Evolutionary conservation across 2,329 filamentous ascomycete species (phyloP), one percentile per base, ranked within the genome.

Genomic region (Epichloe bromicola): DNA sequence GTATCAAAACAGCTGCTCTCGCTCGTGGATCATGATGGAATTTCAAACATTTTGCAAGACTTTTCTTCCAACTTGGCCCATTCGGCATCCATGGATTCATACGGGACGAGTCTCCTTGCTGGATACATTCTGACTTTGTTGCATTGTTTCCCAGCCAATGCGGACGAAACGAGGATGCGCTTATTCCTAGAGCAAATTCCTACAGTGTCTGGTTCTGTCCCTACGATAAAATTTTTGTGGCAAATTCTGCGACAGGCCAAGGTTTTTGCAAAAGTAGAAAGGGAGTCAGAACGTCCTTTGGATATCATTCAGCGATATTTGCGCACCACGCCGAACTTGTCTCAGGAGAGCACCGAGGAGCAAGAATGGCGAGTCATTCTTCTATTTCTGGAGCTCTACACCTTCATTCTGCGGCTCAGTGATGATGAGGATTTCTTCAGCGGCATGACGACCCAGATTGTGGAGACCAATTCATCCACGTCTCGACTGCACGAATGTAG

Each of bases 381-480:
- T 0, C 76, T 98, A 0, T 97, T 98, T 62, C 75, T 98, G 5
- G 93, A 98, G 60, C 76, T 98, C 0, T 98, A 96, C 63, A 88
- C 86, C 2, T 97, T 97, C 63, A 81, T 96, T 2, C 72, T 97
- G 12, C 86, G 93, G 58, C 80, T 97, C 36, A 95, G 91, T 64
- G 93, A 98, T 58, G 93, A 98, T 56, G 91, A 97, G 57, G 93
- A 98, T 59, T 98, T 98, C 63, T 85, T 95, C 55, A 78, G 80
- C 51, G 74, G 75, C 51, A 69, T 78, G 54, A 69, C 66, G 39
- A 70, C 72, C 26, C 57, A 61, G 50, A 52, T 64, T 33, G 57
- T 69, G 19, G 65, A 67, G n/a, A 63, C 59, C 19, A 66, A 63
- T 46, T 70, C 64, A 30, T 69, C 65, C 23, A 71, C 60, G 51